Evolutionary conservation across 2,329 filamentous ascomycete genomes (phyloP), one percentile per base, ranked within the genome.

Genomic region (Trichocomaceae sp.): DNA sequence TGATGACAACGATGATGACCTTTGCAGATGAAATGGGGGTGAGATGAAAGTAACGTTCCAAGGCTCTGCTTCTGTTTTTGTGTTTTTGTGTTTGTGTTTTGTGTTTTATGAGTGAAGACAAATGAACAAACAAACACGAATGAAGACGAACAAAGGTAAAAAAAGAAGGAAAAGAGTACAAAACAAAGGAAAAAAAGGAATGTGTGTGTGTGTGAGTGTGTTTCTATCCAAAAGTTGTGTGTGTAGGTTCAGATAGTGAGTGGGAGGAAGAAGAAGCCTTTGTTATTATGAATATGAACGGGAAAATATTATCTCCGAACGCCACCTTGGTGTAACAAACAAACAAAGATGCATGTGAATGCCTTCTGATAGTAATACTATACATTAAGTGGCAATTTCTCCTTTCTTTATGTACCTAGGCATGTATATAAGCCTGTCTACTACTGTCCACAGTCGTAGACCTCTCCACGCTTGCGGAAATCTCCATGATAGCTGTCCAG

Each of bases 401-500:
- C 19, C 15, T 39, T 45, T 45, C 2, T 45, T 23, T 22, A 45
- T 45, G 8, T 39, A 7, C 15, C 37, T 22, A 42, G 7, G 2
- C 39, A n/a, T 12, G 4, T 31, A n/a, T n/a, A n/a, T n/a, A n/a
- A n/a, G n/a, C n/a, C n/a, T n/a, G 15, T 22, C n/a, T 52, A 56
- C 35, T 56, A 50, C 20, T 51, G 39, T 22, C 49, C 54, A 37
- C 54, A 56, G 37, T 52, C 50, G 17, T 50, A 56, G 26, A 22
- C 45, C 17, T 52, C 54, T 45, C 49, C 54, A 4, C 54, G 54
- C 46, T 56, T 56, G 39, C 66, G 72, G 60, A 74, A 75, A 49
- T 75, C 72, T 13, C 72, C 72, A 55, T 76, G 74, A 58, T 76
- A 76, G 5, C 65, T 68, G 50, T 76, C 74, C 7, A 76, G 57